phyloP scores from a whole-genome alignment of 805 yeast genomes.

The Candida silvicultrix region DNA sequence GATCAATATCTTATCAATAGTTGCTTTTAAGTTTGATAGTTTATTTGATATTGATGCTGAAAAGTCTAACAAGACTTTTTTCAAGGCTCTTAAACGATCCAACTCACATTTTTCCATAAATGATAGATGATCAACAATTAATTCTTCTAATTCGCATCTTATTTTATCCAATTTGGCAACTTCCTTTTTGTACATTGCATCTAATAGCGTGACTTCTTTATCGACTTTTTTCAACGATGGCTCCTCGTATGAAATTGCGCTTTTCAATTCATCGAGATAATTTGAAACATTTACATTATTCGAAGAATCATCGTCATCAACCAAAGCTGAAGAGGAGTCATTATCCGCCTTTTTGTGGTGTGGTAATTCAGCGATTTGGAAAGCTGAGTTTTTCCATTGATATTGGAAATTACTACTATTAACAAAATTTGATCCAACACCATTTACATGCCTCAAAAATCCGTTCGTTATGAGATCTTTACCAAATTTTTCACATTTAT shows the following conservation, averaged over 20 bases:
- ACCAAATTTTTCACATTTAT: conserved; percentile 65
- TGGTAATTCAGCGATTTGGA: conserved; percentile 41
- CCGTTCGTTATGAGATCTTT: conserved; percentile 62
- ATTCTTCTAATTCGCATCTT: conserved; percentile 71
- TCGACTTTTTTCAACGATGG: conserved; percentile 43
- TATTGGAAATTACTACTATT: conserved; percentile 69
- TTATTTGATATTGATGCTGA: conserved; percentile 59
- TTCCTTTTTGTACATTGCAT: conserved; percentile 45
- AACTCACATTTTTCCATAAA: conserved; percentile 81
- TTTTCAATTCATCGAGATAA: conserved; percentile 20
- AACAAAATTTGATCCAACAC: conserved; percentile 68
- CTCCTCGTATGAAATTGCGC: conserved; percentile 34
- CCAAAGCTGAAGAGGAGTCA: conserved; percentile 2
- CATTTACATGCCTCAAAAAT: conserved; percentile 43
- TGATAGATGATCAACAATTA: conserved; percentile 60
- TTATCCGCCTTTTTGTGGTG: conserved; percentile 5
- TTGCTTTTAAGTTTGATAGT: conserved; percentile 47
- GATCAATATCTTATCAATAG: conserved; percentile 54
- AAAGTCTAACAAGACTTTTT: conserved; percentile 70
- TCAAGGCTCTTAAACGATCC: conserved; percentile 70
- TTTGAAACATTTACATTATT: conserved; percentile 9
- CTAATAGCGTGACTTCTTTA: conserved; percentile 53
- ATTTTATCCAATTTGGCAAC: conserved; percentile 55
- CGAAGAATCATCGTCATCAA: conserved; percentile 23
- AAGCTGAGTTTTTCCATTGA: conserved; percentile 76